phyloP scores from a whole-genome alignment of 441 rosid species.

The Isatis lusitanica region DNA sequence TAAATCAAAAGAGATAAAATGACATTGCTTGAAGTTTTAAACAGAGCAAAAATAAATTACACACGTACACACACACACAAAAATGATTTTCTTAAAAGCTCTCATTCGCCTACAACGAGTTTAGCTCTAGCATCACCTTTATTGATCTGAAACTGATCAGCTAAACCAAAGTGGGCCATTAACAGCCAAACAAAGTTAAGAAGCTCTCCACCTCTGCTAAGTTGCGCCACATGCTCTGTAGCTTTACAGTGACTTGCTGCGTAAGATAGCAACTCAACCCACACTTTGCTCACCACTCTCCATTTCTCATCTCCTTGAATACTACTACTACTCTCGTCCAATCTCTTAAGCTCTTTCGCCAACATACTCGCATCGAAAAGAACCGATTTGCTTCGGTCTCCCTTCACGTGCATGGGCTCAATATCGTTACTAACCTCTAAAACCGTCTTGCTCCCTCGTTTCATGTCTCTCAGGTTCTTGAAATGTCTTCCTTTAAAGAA shows the following conservation, averaged over 20 bases:
- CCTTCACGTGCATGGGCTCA: slow-evolving; percentile 45
- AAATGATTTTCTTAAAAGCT: neutral
- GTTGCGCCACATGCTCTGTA: slow-evolving; percentile 39
- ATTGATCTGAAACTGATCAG: slow-evolving; percentile 41
- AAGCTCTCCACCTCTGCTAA: slow-evolving; percentile 51
- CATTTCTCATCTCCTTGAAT: slow-evolving; percentile 24
- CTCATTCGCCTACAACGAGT: slow-evolving; percentile 26
- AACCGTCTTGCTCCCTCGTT: slow-evolving; percentile 31
- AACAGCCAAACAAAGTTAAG: slow-evolving; percentile 50
- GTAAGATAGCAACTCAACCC: slow-evolving; percentile 46
- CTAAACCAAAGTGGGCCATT: slow-evolving; percentile 50
- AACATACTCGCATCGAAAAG: slow-evolving; percentile 55
- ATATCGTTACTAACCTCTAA: slow-evolving; percentile 37
- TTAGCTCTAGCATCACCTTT: slow-evolving; percentile 40
- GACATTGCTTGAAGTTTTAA: neutral
- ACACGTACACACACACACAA: neutral
- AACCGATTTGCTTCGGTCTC: slow-evolving; percentile 61
- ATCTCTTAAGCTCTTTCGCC: slow-evolving; percentile 42
- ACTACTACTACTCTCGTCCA: slow-evolving; percentile 9
- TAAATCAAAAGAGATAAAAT: neutral
- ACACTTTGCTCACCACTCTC: slow-evolving; percentile 39
- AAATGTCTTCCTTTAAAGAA: slow-evolving; percentile 36
- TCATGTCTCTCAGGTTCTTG: neutral
- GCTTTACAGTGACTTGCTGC: slow-evolving; percentile 43
- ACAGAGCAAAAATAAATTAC: neutral